Evolutionary conservation across 805 yeast species (phyloP).

Genomic region (Candida ulmi): DNA sequence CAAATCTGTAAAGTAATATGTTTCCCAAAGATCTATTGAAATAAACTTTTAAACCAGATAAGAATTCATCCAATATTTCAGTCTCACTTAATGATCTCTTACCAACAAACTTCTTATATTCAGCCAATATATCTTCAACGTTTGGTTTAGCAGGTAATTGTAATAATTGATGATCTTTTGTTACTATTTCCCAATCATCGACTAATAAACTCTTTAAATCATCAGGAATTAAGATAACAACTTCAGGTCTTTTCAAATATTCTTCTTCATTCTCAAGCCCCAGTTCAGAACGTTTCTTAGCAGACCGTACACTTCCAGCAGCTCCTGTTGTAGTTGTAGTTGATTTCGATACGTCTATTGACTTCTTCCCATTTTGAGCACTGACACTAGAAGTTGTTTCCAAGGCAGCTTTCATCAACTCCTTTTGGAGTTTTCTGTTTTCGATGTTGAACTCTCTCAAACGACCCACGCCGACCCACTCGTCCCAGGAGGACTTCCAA

Average conservation of each 20-base stretch:
- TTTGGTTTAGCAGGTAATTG: constrained; percentile 55
- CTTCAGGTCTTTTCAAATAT: constrained; percentile 28
- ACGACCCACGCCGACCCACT: constrained; percentile 78
- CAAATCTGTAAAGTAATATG: constrained; percentile 67
- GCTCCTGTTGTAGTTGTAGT: no score
- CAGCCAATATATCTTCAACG: constrained; percentile 47
- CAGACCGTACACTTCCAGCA: constrained; percentile 3
- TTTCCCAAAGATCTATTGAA: constrained; percentile 72
- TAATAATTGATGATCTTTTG: constrained; percentile 71
- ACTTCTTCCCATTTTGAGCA: constrained; percentile 11
- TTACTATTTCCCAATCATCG: constrained; percentile 90
- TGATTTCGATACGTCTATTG: constrained; percentile 11
- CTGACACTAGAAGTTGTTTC: constrained; percentile 20
- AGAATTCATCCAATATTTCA: constrained; percentile 57
- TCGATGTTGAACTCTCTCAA: constrained; percentile 66
- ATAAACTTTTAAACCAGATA: constrained; percentile 62
- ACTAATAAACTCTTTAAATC: constrained; percentile 66
- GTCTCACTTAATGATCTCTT: constrained; percentile 29
- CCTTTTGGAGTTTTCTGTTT: constrained; percentile 57
- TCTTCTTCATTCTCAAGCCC: constrained; percentile 27
- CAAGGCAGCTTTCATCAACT: constrained; percentile 45
- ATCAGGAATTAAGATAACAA: constrained; percentile 56
- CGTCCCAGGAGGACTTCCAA: constrained; percentile 96
- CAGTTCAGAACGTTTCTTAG: constrained; percentile 24
- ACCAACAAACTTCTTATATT: constrained; percentile 35